Evolutionary conservation across 495 filamentous ascomycete species (phyloP).

Genomic region (Podospora tetraspora): DNA sequence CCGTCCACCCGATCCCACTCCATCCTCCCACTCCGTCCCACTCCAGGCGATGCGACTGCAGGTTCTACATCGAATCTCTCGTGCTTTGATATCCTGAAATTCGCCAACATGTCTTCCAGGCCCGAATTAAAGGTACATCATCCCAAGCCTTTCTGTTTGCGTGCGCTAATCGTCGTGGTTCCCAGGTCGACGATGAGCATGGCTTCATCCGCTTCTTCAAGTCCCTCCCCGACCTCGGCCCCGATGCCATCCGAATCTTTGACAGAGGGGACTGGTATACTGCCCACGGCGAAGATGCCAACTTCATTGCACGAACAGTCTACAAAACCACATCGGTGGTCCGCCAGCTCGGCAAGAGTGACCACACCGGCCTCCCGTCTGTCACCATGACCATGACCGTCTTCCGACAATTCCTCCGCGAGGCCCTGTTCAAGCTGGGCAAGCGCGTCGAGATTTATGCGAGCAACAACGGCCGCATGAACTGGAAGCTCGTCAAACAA

Average conservation of each 20-base stretch:
- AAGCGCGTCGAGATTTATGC: conserved; percentile 90
- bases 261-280: conserved; percentile 95
- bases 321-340: conserved; percentile 98
- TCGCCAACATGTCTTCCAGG: conserved; percentile 69
- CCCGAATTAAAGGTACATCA: conserved; percentile 79
- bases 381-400: conserved; percentile 92
- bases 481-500: conserved; percentile 87
- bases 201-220: conserved; percentile 96
- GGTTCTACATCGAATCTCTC: background rate
- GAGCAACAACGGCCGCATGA: conserved; percentile 64
- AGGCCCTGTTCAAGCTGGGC: conserved; percentile 84
- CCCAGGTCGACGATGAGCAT: conserved; percentile 87
- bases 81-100: background rate
- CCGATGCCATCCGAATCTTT: conserved; percentile 81
- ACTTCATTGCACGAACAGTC: conserved; percentile 88
- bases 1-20: background rate
- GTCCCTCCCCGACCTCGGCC: conserved; percentile 60
- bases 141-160: background rate
- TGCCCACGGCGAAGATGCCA: conserved; percentile 85
- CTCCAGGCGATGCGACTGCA: conserved; percentile 3
- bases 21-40: background rate
- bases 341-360: conserved; percentile 76
- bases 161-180: conserved; percentile 11
- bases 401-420: conserved; percentile 91
- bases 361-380: conserved; percentile 77